Conservation (phyloP, 179 eudicot genomes). For the Patellifolia procumbens region DNA sequence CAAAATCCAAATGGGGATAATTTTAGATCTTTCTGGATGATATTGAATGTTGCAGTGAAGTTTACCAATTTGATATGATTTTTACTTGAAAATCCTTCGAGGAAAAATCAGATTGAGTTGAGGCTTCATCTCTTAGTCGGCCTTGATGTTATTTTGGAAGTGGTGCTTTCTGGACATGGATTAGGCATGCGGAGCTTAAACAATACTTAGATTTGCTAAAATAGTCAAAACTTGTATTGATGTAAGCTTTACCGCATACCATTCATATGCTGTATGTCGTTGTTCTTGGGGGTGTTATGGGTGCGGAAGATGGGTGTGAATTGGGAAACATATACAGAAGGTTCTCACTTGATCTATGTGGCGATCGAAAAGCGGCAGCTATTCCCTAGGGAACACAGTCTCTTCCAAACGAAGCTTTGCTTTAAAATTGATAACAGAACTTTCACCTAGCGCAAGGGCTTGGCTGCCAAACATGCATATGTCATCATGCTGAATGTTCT, state of each 20-base stretch:
- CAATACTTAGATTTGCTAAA: not conserved
- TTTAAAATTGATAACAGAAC: not conserved
- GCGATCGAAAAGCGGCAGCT: not conserved
- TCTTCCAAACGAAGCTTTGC: not conserved
- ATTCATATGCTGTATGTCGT: not conserved
- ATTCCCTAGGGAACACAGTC: not conserved
- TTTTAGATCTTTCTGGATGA: not conserved
- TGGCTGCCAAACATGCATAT: not conserved
- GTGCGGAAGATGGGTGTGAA: too few species aligned
- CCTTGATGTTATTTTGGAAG: too few species aligned
- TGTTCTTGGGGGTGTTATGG: not conserved
- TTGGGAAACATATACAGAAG: not conserved
- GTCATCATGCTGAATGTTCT: not conserved
- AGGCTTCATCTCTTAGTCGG: too few species aligned
- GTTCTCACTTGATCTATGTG: too few species aligned
- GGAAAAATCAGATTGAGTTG: too few species aligned
- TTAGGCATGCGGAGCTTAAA: too few species aligned
- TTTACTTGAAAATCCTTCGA: not conserved
- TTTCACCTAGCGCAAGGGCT: conserved; percentile 1
- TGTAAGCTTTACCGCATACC: not conserved
- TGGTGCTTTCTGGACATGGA: too few species aligned
- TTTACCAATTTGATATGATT: not conserved
- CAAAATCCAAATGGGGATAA: not conserved
- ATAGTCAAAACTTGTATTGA: not conserved
- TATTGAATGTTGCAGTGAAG: not conserved